phyloP scores from a whole-genome alignment of 2,329 filamentous ascomycete genomes.

The Fusarium sambucinum region DNA sequence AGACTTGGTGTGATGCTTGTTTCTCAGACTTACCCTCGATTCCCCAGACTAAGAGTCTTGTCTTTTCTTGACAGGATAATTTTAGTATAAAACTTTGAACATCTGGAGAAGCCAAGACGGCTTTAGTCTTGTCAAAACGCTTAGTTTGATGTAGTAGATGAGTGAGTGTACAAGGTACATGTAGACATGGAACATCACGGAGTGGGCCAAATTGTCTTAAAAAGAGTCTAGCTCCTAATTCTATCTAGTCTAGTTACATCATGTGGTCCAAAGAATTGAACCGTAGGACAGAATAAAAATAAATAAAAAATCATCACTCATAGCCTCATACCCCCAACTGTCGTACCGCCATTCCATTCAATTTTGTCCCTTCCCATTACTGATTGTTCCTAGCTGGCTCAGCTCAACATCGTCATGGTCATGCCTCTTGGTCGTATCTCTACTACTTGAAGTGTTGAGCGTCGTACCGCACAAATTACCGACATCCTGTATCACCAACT shows the following conservation, averaged over 20 bases:
- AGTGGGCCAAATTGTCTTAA: background rate
- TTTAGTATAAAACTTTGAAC: background rate
- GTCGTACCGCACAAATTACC: background rate
- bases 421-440: background rate
- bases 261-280: too few relatives aligned
- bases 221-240: background rate
- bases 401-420: background rate
- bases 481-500: background rate
- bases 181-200: background rate
- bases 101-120: background rate
- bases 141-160: background rate
- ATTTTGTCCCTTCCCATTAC: background rate
- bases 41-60: constrained; percentile 14
- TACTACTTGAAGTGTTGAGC: background rate
- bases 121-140: background rate
- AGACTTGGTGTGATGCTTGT: constrained; percentile 1
- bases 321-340: background rate
- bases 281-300: background rate
- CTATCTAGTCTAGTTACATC: too few relatives aligned
- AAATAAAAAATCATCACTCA: constrained; percentile 4
- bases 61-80: constrained; percentile 24
- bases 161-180: background rate
- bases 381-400: background rate
- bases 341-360: background rate
- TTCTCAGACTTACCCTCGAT: constrained; percentile 14